These are phyloP conservation scores for Penicillium sp. DNA, from an alignment of 2,329 filamentous ascomycete species.

Conservation along the genomic window DNA sequence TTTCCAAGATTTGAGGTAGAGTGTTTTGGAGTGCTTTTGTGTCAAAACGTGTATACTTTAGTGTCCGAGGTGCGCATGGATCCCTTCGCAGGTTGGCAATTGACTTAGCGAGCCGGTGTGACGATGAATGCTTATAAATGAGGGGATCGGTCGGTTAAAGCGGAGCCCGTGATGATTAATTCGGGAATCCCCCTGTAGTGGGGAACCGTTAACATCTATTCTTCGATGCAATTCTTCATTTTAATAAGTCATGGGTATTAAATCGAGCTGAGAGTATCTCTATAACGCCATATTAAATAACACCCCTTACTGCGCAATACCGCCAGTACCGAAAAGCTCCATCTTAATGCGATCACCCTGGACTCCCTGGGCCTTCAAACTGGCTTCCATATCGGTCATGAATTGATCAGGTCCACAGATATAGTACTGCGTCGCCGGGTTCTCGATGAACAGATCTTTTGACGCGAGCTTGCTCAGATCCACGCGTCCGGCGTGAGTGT, in stretches of 20 bases:
- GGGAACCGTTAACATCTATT: neutral
- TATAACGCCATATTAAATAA: neutral
- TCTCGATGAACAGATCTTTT: constrained; percentile 55
- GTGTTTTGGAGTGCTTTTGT: neutral
- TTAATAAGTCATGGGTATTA: neutral
- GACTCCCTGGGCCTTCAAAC: constrained; percentile 59
- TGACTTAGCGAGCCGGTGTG: too few relatives aligned
- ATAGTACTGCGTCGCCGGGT: constrained; percentile 63
- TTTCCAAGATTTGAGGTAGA: neutral
- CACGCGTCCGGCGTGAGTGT: constrained; percentile 60
- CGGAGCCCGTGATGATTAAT: neutral
- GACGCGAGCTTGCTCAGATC: constrained; percentile 58
- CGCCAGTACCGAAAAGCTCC: constrained; percentile 67
- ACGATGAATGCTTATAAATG: neutral
- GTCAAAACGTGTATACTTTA: too few relatives aligned
- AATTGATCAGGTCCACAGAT: constrained; percentile 70
- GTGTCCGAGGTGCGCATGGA: too few relatives aligned
- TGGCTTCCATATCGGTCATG: constrained; percentile 62
- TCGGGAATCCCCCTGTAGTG: neutral
- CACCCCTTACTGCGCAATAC: constrained; percentile 20
- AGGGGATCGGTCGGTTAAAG: neutral
- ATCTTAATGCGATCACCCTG: constrained; percentile 60
- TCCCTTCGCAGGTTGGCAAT: too few relatives aligned
- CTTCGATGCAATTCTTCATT: neutral
- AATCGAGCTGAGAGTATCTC: neutral